Evolutionary conservation across 441 rosid genomes (phyloP).

Genomic region (Kokia cookei): DNA sequence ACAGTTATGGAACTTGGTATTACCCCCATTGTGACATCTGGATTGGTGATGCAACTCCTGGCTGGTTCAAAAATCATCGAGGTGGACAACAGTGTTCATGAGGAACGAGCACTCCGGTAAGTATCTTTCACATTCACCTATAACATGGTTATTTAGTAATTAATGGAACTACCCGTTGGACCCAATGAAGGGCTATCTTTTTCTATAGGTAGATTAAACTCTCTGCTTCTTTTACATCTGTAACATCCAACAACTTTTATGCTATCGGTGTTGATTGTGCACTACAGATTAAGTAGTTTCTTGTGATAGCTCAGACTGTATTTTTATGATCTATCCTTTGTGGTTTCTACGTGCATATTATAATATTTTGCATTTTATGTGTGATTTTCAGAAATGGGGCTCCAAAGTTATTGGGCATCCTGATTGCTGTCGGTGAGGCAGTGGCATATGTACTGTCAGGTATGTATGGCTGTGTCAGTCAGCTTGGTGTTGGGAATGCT

Average conservation of each 20-base stretch:
- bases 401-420: conserved; percentile 63
- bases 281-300: neutral
- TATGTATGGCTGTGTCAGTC: conserved; percentile 66
- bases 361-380: neutral
- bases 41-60: conserved; percentile 70
- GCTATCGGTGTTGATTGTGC: neutral
- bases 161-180: neutral
- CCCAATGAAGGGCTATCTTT: neutral
- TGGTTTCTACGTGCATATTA: neutral
- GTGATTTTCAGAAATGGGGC: conserved; percentile 44
- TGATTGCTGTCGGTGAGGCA: conserved; percentile 68
- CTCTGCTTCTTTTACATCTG: neutral
- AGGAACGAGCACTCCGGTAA: conserved; percentile 67
- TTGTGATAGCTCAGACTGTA: neutral
- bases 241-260: neutral
- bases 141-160: neutral
- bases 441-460: conserved; percentile 71
- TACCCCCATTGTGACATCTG: conserved; percentile 72
- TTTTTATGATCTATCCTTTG: neutral
- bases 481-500: conserved; percentile 56
- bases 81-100: conserved; percentile 72
- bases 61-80: conserved; percentile 69
- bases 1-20: conserved; percentile 83
- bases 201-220: neutral
- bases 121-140: conserved; percentile 4